Conservation (phyloP, 306 rosid genomes). For the Nissolia schottii region DNA sequence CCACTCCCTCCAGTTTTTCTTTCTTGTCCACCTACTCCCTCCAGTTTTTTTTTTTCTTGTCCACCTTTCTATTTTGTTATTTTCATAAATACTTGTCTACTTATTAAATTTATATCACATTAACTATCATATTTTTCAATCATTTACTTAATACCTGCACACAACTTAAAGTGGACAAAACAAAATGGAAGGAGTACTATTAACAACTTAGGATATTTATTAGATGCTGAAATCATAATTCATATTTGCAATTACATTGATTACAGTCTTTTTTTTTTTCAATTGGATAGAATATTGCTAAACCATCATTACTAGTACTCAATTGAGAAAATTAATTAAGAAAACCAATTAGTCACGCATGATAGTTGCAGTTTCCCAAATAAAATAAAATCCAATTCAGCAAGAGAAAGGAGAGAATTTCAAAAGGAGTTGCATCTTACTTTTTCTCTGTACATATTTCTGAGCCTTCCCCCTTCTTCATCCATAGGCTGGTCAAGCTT, state of each 20-base stretch:
- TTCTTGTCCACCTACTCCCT: too few species aligned
- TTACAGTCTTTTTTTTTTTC: neutral
- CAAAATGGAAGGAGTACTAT: too few species aligned
- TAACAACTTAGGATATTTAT: neutral
- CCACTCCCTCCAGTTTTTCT: too few species aligned
- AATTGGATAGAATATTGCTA: neutral
- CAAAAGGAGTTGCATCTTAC: constrained; percentile 27
- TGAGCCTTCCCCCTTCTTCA: constrained; percentile 77
- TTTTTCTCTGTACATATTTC: constrained; percentile 87
- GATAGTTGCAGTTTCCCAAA: neutral
- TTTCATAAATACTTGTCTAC: too few species aligned
- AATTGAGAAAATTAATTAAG: neutral
- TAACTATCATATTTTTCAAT: too few species aligned
- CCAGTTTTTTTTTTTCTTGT: too few species aligned
- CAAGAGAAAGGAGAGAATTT: neutral
- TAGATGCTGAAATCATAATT: neutral
- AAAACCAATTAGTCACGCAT: neutral
- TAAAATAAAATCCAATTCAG: neutral
- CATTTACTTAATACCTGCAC: too few species aligned
- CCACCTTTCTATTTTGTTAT: too few species aligned
- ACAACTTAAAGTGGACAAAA: too few species aligned
- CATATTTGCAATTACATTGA: neutral
- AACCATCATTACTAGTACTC: neutral
- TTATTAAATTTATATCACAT: too few species aligned
- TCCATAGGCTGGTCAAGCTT: constrained; percentile 93